These are phyloP conservation scores for Peronospora destructor DNA, from an alignment of 352 stramenopile species.

Conservation along the genomic window DNA sequence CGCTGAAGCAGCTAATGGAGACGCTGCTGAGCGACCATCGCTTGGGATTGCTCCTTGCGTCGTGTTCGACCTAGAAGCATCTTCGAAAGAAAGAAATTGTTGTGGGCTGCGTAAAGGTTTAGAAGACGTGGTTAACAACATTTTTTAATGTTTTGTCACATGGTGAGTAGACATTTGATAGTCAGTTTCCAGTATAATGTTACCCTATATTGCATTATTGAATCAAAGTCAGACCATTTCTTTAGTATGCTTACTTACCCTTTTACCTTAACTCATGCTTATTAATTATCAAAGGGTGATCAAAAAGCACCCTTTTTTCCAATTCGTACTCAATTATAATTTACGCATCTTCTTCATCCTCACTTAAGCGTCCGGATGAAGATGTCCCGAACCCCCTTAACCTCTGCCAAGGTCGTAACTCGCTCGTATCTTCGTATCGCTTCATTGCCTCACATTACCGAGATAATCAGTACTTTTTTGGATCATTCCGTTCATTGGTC, in stretches of 20 bases:
- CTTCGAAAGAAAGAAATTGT: neutral
- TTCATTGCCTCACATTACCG: slow-evolving; percentile 24
- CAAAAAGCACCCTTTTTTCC: neutral
- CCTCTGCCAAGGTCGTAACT: slow-evolving; percentile 14
- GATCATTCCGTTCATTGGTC: slow-evolving; percentile 25
- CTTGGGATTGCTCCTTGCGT: slow-evolving; percentile 48
- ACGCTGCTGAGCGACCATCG: slow-evolving; percentile 56
- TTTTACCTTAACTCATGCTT: slow-evolving; percentile 6
- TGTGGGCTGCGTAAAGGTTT: no score
- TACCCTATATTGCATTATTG: no score
- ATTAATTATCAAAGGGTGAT: slow-evolving; percentile 1
- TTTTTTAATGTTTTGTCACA: no score
- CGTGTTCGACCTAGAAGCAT: slow-evolving; percentile 26
- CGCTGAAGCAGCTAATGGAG: slow-evolving; percentile 69
- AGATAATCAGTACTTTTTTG: slow-evolving; percentile 28
- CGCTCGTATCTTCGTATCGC: slow-evolving; percentile 17
- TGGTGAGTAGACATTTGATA: no score
- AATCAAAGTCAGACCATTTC: no score
- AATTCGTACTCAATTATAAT: slow-evolving; percentile 9
- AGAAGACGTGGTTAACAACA: no score
- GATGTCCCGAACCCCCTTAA: slow-evolving; percentile 7
- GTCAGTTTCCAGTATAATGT: no score
- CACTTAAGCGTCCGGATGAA: slow-evolving; percentile 3
- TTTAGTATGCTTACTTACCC: neutral
- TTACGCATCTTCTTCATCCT: slow-evolving; percentile 15